Conservation (phyloP, 2,329 filamentous ascomycete genomes). For the Penicillium nordicum region DNA sequence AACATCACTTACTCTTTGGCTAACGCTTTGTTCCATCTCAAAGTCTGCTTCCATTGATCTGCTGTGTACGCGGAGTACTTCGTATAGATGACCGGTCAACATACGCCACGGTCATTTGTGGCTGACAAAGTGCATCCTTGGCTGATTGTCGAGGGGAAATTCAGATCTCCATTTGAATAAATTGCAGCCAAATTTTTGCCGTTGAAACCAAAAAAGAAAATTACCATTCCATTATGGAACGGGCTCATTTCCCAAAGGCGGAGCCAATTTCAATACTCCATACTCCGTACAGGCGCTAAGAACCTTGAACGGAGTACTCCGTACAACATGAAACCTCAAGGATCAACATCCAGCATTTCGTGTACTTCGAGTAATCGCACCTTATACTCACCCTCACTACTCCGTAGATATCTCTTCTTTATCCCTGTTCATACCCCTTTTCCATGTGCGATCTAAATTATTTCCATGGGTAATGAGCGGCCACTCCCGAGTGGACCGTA, state of each 20-base stretch:
- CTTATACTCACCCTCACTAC: not conserved
- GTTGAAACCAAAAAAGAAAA: not conserved
- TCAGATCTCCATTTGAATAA: not conserved
- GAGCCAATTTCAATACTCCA: not conserved
- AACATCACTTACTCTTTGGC: not conserved
- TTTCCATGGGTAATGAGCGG: slow-evolving; percentile 12
- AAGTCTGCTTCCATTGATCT: not conserved
- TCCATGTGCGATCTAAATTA: not conserved
- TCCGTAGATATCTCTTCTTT: not conserved
- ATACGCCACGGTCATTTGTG: slow-evolving; percentile 1
- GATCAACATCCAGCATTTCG: not conserved
- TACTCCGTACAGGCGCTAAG: not conserved
- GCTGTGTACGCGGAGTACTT: not conserved
- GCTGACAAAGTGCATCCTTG: not conserved
- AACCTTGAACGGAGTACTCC: not conserved
- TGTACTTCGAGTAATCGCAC: not conserved
- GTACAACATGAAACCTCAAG: not conserved
- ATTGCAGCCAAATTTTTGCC: not conserved
- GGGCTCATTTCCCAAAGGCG: slow-evolving; percentile 1
- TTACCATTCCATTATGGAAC: not conserved
- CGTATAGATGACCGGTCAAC: not conserved
- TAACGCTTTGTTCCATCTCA: not conserved
- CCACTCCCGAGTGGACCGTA: slow-evolving; percentile 14
- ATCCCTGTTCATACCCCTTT: not conserved
- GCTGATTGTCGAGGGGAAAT: slow-evolving; percentile 4